phyloP scores from a whole-genome alignment of 1,284 basidiomycete species.

The Earliella scabrosa region DNA sequence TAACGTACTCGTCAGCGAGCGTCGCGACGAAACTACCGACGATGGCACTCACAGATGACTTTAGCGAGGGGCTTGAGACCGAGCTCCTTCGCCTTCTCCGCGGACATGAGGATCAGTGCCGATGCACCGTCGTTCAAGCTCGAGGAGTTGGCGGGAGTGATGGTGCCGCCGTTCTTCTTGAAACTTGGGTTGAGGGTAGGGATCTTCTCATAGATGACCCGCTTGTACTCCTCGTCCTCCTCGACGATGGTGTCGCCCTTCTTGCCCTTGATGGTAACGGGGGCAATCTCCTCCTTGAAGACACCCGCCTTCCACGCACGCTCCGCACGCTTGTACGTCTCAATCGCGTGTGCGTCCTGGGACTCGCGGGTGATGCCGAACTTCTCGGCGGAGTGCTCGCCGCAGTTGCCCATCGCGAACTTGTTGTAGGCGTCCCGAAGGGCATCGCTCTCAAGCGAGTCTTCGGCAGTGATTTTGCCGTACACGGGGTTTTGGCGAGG shows the following conservation, averaged over 20 bases:
- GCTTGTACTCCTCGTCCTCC: conserved; percentile 99
- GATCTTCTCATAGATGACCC: conserved; percentile 92
- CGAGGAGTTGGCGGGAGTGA: conserved; percentile 97
- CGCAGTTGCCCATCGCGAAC: conserved; percentile 96
- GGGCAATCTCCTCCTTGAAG: conserved; percentile 90
- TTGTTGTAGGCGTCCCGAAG: conserved; percentile 97
- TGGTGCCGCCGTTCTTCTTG: conserved; percentile 87
- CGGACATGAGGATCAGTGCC: conserved; percentile 92
- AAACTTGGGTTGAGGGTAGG: conserved; percentile 88
- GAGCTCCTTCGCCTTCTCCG: conserved; percentile 87
- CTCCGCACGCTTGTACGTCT: conserved; percentile 93
- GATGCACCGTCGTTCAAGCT: conserved; percentile 98
- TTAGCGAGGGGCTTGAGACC: conserved; percentile 90
- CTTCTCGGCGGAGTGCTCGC: conserved; percentile 87
- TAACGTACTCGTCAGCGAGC: conserved; percentile 17
- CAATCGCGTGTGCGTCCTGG: conserved; percentile 90
- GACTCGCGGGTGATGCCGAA: conserved; percentile 84
- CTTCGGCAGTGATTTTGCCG: conserved; percentile 87
- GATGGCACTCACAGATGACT: conserved; percentile 73
- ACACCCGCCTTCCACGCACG: conserved; percentile 88
- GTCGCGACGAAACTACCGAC: conserved; percentile 1
- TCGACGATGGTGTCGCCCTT: conserved; percentile 90
- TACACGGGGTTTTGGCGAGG: conserved; percentile 89
- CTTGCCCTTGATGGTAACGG: conserved; percentile 93
- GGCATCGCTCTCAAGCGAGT: conserved; percentile 92